Percentiles rank a stretch among this genome's conserved stretches.
phyloP scores from a whole-genome alignment of 768 basidiomycete species.

The Pleurotus eryngii region DNA sequence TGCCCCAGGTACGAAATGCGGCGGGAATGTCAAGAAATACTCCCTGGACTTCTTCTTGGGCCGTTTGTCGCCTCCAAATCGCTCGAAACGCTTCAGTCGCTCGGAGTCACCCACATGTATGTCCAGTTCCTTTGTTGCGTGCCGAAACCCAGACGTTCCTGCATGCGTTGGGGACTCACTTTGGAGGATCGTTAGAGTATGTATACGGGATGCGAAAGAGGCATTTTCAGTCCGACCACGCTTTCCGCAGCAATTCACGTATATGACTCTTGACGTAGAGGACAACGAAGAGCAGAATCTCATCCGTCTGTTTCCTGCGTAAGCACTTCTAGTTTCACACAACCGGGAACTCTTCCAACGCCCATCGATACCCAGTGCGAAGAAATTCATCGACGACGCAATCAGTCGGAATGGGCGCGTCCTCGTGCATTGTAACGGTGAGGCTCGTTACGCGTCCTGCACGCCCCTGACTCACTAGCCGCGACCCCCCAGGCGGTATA shows the following conservation, averaged over 20 bases:
- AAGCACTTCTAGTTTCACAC: conserved; percentile 19
- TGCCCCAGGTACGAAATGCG: conserved; percentile 84
- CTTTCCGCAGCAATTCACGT: conserved; percentile 75
- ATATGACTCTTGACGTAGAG: conserved; percentile 81
- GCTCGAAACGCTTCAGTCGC: conserved; percentile 57
- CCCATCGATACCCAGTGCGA: conserved; percentile 49
- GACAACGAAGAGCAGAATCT: conserved; percentile 95
- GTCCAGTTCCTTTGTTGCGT: conserved; percentile 13
- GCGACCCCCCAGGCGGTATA: conserved; percentile 62
- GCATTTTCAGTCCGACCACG: conserved; percentile 87
- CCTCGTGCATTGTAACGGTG: conserved; percentile 88
- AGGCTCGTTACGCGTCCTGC: not conserved
- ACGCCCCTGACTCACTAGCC: not conserved
- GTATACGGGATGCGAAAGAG: conserved; percentile 86
- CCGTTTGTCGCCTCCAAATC: conserved; percentile 89
- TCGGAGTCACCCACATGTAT: conserved; percentile 84
- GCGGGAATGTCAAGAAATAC: conserved; percentile 90
- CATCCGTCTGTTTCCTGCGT: conserved; percentile 88
- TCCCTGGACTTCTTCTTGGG: conserved; percentile 77
- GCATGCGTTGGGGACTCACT: conserved; percentile 15
- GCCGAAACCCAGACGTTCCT: conserved; percentile 7
- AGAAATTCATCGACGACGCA: conserved; percentile 70
- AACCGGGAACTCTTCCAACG: not conserved
- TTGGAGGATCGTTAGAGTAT: conserved; percentile 51
- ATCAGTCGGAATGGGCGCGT: conserved; percentile 65